These are phyloP conservation scores for Taxillus chinensis DNA, from an alignment of 164 flowering plant species.

Conservation along the genomic window DNA sequence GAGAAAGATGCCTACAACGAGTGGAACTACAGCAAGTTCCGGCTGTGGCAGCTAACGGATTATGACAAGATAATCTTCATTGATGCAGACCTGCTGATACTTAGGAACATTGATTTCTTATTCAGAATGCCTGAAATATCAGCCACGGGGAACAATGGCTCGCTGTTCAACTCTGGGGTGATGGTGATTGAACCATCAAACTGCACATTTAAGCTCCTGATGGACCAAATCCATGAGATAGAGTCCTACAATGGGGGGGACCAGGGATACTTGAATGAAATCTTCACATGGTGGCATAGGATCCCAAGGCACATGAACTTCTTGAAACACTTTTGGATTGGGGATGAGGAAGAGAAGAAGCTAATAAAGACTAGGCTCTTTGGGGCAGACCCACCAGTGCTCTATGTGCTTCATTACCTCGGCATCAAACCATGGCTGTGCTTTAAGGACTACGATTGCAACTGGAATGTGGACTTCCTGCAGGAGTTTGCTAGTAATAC, in stretches of 20 bases:
- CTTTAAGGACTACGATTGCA: conserved; percentile 55
- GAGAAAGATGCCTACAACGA: conserved; percentile 63
- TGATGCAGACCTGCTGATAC: conserved; percentile 54
- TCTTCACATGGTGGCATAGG: conserved; percentile 68
- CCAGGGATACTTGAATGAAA: conserved; percentile 57
- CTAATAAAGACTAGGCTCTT: conserved; percentile 34
- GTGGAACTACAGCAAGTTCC: conserved; percentile 72
- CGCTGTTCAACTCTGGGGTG: conserved; percentile 65
- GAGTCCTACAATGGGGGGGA: conserved; percentile 68
- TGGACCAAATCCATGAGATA: conserved; percentile 43
- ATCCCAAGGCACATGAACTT: conserved; percentile 54
- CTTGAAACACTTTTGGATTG: conserved; percentile 52
- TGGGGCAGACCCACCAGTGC: conserved; percentile 45
- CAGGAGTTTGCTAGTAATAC: conserved; percentile 55
- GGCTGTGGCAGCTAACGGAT: conserved; percentile 63
- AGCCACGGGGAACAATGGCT: conserved; percentile 53
- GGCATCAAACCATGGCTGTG: conserved; percentile 70
- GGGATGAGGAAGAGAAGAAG: conserved; percentile 36
- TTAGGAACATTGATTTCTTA: conserved; percentile 51
- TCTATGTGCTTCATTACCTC: conserved; percentile 51
- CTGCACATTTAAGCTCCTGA: conserved; percentile 50
- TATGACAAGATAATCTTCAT: conserved; percentile 68
- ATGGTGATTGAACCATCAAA: conserved; percentile 64
- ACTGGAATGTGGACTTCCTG: conserved; percentile 40
- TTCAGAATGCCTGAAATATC: conserved; percentile 57